Evolutionary conservation across 1,284 basidiomycete genomes (phyloP).

Genomic region (Athelia psychrophila): DNA sequence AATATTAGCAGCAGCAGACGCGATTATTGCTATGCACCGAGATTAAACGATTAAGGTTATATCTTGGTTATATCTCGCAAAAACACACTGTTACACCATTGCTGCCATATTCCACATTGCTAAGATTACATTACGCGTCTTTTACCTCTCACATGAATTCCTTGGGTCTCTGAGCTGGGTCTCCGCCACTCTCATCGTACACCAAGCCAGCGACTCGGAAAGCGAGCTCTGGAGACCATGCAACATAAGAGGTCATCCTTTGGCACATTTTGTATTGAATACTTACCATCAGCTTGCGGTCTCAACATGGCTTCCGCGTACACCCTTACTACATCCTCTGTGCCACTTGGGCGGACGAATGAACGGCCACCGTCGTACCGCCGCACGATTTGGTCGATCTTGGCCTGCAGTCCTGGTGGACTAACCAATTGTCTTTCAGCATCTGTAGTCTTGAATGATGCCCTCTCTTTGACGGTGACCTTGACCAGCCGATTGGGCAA

Average conservation of each 20-base stretch:
- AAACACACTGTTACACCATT: no score
- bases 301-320: constrained; percentile 89
- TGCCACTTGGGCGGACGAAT: constrained; percentile 97
- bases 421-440: constrained; percentile 88
- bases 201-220: constrained; percentile 82
- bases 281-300: constrained; percentile 80
- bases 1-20: no score
- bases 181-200: constrained; percentile 77
- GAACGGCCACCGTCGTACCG: constrained; percentile 85
- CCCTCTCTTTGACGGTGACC: constrained; percentile 85
- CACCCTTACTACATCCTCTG: constrained; percentile 97
- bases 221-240: constrained; percentile 60
- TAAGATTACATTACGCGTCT: no score
- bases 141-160: constrained; percentile 72
- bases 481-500: constrained; percentile 97
- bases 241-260: background rate
- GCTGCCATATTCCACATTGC: no score
- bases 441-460: constrained; percentile 88
- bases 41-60: no score
- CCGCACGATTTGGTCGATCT: constrained; percentile 82
- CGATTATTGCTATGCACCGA: no score
- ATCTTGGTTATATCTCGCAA: no score
- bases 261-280: background rate
- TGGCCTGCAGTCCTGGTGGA: constrained; percentile 81
- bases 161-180: constrained; percentile 60